A percentile compares a stretch with the other conserved stretches of the same genome.
Conservation (phyloP, 1,284 basidiomycete genomes). For the Xerocomus tenax region DNA sequence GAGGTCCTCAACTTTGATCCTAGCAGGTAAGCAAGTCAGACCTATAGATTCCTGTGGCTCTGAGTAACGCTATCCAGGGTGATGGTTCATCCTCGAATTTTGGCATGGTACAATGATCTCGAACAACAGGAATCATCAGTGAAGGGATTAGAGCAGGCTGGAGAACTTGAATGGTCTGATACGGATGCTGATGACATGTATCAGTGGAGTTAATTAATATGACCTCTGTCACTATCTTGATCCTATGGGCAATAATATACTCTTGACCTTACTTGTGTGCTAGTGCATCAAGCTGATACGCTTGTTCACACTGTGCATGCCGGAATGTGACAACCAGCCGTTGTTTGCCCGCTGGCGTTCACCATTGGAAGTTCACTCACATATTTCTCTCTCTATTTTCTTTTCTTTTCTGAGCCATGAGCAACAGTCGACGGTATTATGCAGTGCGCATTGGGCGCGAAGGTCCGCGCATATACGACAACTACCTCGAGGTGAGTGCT, state of each 20-base stretch:
- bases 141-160: constrained; percentile 1
- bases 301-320: no score
- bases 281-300: no score
- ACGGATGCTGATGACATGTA: constrained; percentile 18
- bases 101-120: constrained; percentile 24
- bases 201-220: constrained; percentile 3
- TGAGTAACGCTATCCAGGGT: constrained; percentile 29
- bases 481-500: constrained; percentile 22
- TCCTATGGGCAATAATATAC: no score
- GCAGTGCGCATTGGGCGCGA: constrained; percentile 31
- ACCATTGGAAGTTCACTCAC: background rate
- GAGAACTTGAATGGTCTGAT: constrained; percentile 18
- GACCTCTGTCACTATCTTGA: no score
- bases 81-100: constrained; percentile 42
- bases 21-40: constrained; percentile 46
- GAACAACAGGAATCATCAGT: constrained; percentile 15
- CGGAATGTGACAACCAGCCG: no score
- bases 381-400: no score
- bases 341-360: no score
- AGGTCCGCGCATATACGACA: constrained; percentile 29
- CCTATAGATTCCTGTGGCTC: background rate
- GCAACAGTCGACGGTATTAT: constrained; percentile 26
- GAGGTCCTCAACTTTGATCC: constrained; percentile 78
- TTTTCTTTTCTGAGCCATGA: constrained; percentile 8
- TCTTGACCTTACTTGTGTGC: no score